A percentile compares a stretch with the other conserved stretches of the same genome.
Evolutionary conservation across 495 filamentous ascomycete genomes (phyloP).

Genomic region (Bathelium albidoporum): DNA sequence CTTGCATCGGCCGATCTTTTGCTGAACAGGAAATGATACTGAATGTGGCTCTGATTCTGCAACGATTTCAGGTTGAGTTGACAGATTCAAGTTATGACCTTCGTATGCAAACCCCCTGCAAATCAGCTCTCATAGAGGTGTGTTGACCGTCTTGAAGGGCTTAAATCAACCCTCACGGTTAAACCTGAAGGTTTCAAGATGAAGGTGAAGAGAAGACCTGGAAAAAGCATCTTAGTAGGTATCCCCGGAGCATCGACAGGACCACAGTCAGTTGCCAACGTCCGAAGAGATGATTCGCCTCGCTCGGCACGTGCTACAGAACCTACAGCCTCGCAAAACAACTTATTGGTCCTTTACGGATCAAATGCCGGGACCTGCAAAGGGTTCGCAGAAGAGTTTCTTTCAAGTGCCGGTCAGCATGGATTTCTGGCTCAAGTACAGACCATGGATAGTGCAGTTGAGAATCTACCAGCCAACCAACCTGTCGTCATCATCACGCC

Average conservation of each 20-base stretch:
- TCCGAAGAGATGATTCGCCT: background rate
- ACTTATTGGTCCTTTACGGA: slow-evolving; percentile 59
- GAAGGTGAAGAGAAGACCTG: slow-evolving; percentile 47
- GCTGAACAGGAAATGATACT: slow-evolving; percentile 55
- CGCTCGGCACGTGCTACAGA: slow-evolving; percentile 9
- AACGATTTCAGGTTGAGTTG: slow-evolving; percentile 50
- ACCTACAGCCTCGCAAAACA: slow-evolving; percentile 26
- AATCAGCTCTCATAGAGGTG: too few relatives aligned
- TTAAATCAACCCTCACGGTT: slow-evolving; percentile 64
- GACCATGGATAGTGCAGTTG: slow-evolving; percentile 50
- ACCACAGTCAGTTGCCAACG: slow-evolving; percentile 7
- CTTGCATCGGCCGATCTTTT: slow-evolving; percentile 48
- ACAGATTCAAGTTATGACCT: slow-evolving; percentile 54
- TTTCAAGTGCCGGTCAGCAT: slow-evolving; percentile 45
- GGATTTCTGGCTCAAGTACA: slow-evolving; percentile 49
- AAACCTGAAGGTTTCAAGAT: slow-evolving; percentile 68
- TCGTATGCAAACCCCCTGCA: background rate
- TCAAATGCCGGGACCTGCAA: slow-evolving; percentile 71
- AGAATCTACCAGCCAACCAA: slow-evolving; percentile 49
- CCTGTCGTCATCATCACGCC: slow-evolving; percentile 59
- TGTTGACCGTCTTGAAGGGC: too few relatives aligned
- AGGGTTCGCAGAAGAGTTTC: slow-evolving; percentile 52
- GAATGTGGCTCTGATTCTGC: slow-evolving; percentile 45
- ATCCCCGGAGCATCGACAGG: slow-evolving; percentile 13
- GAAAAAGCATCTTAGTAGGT: slow-evolving; percentile 43